Conservation (phyloP, 306 rosid species). For the Cotoneaster glaucophyllus region DNA sequence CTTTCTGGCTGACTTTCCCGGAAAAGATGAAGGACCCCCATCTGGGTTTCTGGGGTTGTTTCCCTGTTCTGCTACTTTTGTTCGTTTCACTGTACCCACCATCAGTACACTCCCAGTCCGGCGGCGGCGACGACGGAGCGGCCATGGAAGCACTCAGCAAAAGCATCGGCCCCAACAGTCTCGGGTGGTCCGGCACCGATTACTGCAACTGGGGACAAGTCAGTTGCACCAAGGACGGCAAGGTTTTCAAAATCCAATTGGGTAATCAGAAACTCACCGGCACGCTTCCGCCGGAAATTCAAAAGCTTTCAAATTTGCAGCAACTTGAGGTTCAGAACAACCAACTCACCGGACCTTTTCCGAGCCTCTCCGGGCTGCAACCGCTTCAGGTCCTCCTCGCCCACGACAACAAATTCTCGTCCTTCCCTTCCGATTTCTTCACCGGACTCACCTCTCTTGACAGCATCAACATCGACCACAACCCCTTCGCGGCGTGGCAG, state of each 20-base stretch:
- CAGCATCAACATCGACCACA: slow-evolving; percentile 34
- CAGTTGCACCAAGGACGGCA: slow-evolving; percentile 23
- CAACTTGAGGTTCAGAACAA: slow-evolving; percentile 52
- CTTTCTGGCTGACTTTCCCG: not conserved
- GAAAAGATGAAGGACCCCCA: slow-evolving; percentile 30
- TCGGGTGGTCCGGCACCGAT: slow-evolving; percentile 45
- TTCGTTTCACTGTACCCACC: not conserved
- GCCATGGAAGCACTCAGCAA: slow-evolving; percentile 40
- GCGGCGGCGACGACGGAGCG: slow-evolving; percentile 39
- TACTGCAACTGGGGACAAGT: slow-evolving; percentile 46
- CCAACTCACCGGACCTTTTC: slow-evolving; percentile 49
- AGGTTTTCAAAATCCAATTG: slow-evolving; percentile 42
- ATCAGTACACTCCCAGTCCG: slow-evolving; percentile 21
- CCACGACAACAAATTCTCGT: slow-evolving; percentile 43
- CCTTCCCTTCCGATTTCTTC: slow-evolving; percentile 53
- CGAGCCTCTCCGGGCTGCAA: slow-evolving; percentile 34
- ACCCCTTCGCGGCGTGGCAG: slow-evolving; percentile 45
- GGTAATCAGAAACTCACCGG: slow-evolving; percentile 54
- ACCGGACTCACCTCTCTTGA: slow-evolving; percentile 26
- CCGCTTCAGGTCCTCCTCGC: slow-evolving; percentile 33
- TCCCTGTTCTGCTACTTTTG: not conserved
- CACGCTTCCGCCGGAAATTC: slow-evolving; percentile 45
- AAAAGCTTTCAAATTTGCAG: slow-evolving; percentile 21
- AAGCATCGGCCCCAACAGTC: slow-evolving; percentile 23
- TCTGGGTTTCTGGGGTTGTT: slow-evolving; percentile 14